These are phyloP conservation scores for Ilex paraguariensis DNA, from an alignment of 305 asterid genomes.

Conservation along the genomic window DNA sequence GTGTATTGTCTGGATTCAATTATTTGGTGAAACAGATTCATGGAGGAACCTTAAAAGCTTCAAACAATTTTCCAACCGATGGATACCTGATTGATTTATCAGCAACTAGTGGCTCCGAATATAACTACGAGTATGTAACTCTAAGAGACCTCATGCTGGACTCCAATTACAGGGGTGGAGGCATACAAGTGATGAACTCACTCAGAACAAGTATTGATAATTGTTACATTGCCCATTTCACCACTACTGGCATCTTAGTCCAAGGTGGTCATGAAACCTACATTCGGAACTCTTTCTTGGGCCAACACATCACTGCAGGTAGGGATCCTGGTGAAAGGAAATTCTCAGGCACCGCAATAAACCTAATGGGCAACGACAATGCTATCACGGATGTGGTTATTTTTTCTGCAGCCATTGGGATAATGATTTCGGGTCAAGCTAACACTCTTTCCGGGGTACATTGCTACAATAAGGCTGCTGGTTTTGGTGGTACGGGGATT, in stretches of 20 bases:
- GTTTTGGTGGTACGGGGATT: slow-evolving; percentile 78
- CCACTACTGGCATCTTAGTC: slow-evolving; percentile 45
- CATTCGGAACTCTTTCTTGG: slow-evolving; percentile 64
- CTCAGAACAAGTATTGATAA: slow-evolving; percentile 75
- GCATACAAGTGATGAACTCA: slow-evolving; percentile 58
- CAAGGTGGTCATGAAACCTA: slow-evolving; percentile 39
- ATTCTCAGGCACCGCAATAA: slow-evolving; percentile 72
- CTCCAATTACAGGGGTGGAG: slow-evolving; percentile 70
- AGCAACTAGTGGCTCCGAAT: slow-evolving; percentile 26
- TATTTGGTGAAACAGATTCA: slow-evolving; percentile 48
- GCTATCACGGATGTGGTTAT: slow-evolving; percentile 57
- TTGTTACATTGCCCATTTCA: slow-evolving; percentile 72
- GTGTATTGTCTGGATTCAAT: not conserved
- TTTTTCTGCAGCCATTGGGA: slow-evolving; percentile 24
- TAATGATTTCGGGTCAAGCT: slow-evolving; percentile 63
- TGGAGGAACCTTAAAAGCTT: slow-evolving; percentile 81
- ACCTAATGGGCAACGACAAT: slow-evolving; percentile 65
- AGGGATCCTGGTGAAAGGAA: slow-evolving; percentile 47
- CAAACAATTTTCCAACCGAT: slow-evolving; percentile 51
- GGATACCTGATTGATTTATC: slow-evolving; percentile 68
- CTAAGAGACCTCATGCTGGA: slow-evolving; percentile 63
- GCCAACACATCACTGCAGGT: slow-evolving; percentile 82
- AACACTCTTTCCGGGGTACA: slow-evolving; percentile 69
- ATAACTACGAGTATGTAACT: slow-evolving; percentile 63
- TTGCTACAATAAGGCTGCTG: slow-evolving; percentile 10